These are phyloP conservation scores for Sphaerosporella brunnea DNA, from an alignment of 495 filamentous ascomycete genomes.

Conservation along the genomic window DNA sequence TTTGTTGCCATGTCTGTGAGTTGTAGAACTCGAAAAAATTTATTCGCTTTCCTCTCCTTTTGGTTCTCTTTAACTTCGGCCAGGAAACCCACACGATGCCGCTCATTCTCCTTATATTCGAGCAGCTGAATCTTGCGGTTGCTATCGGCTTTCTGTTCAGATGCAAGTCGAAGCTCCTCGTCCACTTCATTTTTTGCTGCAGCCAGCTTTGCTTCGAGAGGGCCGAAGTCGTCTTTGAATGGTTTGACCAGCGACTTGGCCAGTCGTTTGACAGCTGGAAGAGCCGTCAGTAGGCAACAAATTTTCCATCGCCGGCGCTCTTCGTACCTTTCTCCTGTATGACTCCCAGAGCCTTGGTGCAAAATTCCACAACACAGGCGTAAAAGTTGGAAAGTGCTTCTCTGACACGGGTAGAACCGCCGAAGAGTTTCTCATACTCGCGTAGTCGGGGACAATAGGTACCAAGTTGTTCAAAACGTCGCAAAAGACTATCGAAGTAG, in stretches of 20 bases:
- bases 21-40: no score
- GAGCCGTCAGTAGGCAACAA: background rate
- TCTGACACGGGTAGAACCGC: conserved; percentile 5
- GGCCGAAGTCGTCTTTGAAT: background rate
- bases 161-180: no score
- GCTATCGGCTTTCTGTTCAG: no score
- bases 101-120: no score
- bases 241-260: background rate
- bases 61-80: no score
- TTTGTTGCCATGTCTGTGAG: no score
- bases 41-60: no score
- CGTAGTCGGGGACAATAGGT: conserved; percentile 2
- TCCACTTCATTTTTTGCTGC: no score
- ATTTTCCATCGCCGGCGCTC: background rate
- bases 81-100: no score
- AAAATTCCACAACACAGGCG: conserved; percentile 6
- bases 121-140: no score
- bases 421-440: conserved; percentile 3
- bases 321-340: conserved; percentile 6
- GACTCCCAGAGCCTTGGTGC: conserved; percentile 7
- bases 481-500: conserved; percentile 8
- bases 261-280: background rate
- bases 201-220: no score
- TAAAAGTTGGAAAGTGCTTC: conserved; percentile 10
- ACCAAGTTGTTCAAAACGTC: conserved; percentile 5